Conservation (phyloP, 257 asterid species). For the Anisodus tanguticus region DNA sequence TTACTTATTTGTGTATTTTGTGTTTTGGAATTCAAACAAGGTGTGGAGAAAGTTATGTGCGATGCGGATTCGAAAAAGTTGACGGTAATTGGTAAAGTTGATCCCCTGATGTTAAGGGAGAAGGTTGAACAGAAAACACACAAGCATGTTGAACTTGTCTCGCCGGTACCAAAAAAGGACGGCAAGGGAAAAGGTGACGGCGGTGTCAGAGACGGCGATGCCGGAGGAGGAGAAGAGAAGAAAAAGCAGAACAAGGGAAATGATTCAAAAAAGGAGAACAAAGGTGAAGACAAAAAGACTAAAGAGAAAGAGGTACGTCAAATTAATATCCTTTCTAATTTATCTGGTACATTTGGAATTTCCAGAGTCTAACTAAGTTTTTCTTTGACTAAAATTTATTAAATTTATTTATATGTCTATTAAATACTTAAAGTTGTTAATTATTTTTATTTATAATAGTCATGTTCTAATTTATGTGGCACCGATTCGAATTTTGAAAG, state of each 20-base stretch:
- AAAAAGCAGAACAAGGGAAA: conserved; percentile 3
- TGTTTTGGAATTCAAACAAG: conserved; percentile 29
- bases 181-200: conserved; percentile 22
- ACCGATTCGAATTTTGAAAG: no score
- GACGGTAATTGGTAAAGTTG: conserved; percentile 69
- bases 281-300: conserved; percentile 41
- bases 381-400: no score
- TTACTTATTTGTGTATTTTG: not conserved
- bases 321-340: no score
- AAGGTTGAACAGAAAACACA: conserved; percentile 65
- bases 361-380: no score
- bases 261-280: conserved; percentile 36
- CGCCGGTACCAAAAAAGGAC: conserved; percentile 56
- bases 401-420: no score
- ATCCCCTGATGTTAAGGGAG: conserved; percentile 70
- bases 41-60: conserved; percentile 53
- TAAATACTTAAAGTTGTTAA: no score
- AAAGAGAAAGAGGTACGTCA: conserved; percentile 53
- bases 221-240: not conserved
- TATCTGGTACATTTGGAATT: no score
- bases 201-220: not conserved
- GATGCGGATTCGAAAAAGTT: conserved; percentile 58
- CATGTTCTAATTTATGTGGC: no score
- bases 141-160: conserved; percentile 62
- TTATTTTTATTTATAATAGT: no score